Evolutionary conservation across 345 rosid species (phyloP).

Genomic region (Sisymbrium altissimum): DNA sequence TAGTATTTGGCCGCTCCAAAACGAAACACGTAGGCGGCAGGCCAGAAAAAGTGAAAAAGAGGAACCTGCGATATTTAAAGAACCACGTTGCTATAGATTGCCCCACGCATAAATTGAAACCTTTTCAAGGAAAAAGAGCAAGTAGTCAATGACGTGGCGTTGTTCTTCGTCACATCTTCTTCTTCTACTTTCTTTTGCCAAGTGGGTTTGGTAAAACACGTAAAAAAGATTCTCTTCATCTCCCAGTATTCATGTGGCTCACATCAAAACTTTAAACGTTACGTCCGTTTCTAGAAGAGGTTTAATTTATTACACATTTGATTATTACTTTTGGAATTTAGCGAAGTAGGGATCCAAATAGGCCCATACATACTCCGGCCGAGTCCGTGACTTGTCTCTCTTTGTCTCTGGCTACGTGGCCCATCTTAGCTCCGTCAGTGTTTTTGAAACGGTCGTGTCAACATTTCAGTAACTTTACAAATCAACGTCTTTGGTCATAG

Average conservation of each 20-base stretch:
- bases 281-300: not conserved
- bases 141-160: constrained; percentile 6
- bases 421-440: not conserved
- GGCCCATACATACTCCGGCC: not conserved
- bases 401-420: constrained; percentile 21
- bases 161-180: constrained; percentile 15
- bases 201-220: constrained; percentile 21
- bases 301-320: constrained; percentile 7
- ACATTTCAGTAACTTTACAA: not conserved
- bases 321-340: constrained; percentile 15
- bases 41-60: constrained; percentile 1
- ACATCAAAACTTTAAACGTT: not conserved
- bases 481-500: not conserved
- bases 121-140: constrained; percentile 9
- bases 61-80: constrained; percentile 23
- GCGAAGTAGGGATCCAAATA: constrained; percentile 11
- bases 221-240: constrained; percentile 7
- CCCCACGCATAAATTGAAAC: constrained; percentile 10
- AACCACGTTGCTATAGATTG: constrained; percentile 22
- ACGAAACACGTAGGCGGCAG: constrained; percentile 32
- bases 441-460: not conserved
- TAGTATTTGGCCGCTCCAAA: constrained; percentile 16
- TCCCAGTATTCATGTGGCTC: constrained; percentile 22
- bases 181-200: constrained; percentile 7
- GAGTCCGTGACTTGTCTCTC: constrained; percentile 19